Conservation (phyloP, 208 protist genomes). For the Plasmodiophora brassicae region DNA sequence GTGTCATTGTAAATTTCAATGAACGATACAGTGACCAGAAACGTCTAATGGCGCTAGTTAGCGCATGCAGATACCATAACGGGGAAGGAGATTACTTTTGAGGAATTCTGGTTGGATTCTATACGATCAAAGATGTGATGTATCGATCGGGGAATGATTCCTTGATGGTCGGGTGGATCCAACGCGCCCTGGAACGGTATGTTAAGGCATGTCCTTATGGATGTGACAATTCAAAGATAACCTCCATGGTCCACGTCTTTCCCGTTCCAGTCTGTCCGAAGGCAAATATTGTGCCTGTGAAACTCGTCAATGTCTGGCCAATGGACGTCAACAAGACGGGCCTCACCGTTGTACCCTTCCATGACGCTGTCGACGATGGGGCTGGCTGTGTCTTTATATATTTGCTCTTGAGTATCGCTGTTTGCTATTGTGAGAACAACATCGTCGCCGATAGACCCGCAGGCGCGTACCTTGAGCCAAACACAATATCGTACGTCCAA, state of each 20-base stretch:
- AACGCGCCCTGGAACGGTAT: neutral
- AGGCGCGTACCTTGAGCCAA: neutral
- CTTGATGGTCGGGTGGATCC: conserved; percentile 2
- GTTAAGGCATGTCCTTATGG: neutral
- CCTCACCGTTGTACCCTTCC: neutral
- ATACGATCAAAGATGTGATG: conserved; percentile 54
- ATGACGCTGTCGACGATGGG: conserved; percentile 16
- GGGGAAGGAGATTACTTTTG: neutral
- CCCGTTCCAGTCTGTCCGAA: conserved; percentile 87
- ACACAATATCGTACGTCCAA: conserved; percentile 5
- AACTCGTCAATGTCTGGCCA: conserved; percentile 49
- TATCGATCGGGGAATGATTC: conserved; percentile 54
- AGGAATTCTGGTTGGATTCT: neutral
- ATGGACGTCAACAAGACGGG: neutral
- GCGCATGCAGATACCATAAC: neutral
- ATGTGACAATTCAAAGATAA: conserved; percentile 38
- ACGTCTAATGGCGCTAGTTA: conserved; percentile 6
- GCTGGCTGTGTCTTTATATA: neutral
- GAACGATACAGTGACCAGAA: conserved; percentile 13
- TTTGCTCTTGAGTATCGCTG: conserved; percentile 12
- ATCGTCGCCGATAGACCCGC: neutral
- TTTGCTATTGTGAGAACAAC: neutral
- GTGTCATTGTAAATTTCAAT: conserved; percentile 40
- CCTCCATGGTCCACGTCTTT: conserved; percentile 85
- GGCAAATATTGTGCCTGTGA: conserved; percentile 84